phyloP scores from a whole-genome alignment of 371 early-diverging fungal species.

The Rhizopus microsporus region DNA sequence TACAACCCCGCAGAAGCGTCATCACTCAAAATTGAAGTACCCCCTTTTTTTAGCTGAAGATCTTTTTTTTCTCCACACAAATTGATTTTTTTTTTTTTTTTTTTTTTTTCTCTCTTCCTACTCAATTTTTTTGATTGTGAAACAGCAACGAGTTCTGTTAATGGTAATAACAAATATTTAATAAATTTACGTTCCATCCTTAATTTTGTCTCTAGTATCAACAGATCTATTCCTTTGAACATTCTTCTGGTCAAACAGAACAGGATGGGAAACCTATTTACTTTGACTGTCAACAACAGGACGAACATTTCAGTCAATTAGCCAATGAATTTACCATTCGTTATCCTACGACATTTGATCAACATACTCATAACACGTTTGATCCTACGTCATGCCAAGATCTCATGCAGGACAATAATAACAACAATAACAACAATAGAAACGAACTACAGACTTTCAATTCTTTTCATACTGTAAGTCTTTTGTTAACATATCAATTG shows the following conservation, averaged over 20 bases:
- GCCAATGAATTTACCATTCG: no score
- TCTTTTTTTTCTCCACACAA: no score
- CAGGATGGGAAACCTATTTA: background rate
- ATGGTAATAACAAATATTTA: background rate
- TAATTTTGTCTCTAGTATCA: slow-evolving; percentile 14
- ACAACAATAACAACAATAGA: background rate
- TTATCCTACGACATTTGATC: no score
- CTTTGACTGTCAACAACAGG: slow-evolving; percentile 6
- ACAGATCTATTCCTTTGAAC: slow-evolving; percentile 27
- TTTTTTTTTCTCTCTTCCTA: no score
- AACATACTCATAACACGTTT: no score
- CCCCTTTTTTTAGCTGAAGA: no score
- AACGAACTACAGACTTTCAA: slow-evolving; percentile 4
- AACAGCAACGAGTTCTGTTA: background rate
- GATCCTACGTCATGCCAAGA: no score
- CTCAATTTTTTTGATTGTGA: no score
- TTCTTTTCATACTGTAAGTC: slow-evolving; percentile 18
- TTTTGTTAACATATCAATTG: background rate
- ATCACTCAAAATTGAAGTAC: no score
- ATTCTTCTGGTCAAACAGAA: slow-evolving; percentile 3
- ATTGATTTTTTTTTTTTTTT: no score
- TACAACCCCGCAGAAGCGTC: no score
- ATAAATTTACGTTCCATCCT: no score
- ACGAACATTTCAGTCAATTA: background rate
- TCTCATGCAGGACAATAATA: background rate